Conservation (phyloP, 768 basidiomycete genomes). For the Lentinula lateritia region DNA sequence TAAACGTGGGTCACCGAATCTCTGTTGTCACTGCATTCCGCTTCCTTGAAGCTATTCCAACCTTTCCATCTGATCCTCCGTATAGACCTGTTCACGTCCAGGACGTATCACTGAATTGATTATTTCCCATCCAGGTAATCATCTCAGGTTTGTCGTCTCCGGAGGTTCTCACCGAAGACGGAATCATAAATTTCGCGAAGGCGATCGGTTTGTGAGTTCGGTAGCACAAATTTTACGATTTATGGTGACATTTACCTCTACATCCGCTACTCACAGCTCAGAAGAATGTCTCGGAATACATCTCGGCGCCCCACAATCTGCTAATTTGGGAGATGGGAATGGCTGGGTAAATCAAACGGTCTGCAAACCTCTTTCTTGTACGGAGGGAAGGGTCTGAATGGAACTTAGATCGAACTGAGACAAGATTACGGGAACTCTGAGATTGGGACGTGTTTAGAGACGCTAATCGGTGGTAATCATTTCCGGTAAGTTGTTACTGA, state of each 20-base stretch:
- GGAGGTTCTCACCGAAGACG: conserved; percentile 47
- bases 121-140: conserved; percentile 36
- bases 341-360: conserved; percentile 45
- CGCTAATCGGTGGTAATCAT: conserved; percentile 75
- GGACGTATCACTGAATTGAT: not conserved
- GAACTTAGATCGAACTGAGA: conserved; percentile 57
- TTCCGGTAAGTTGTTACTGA: conserved; percentile 39
- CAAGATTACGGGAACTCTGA: conserved; percentile 67
- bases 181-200: conserved; percentile 53
- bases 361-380: conserved; percentile 10
- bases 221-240: not conserved
- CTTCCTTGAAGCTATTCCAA: too few relatives aligned
- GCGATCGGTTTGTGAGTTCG: conserved; percentile 56
- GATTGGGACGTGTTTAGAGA: conserved; percentile 71
- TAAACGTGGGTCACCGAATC: conserved; percentile 44
- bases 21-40: too few relatives aligned
- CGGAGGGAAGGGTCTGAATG: not conserved
- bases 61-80: too few relatives aligned
- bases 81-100: too few relatives aligned
- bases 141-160: conserved; percentile 61
- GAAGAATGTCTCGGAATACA: conserved; percentile 71
- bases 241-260: not conserved
- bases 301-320: conserved; percentile 58
- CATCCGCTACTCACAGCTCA: conserved; percentile 15
- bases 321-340: conserved; percentile 76